A percentile compares a stretch with the other conserved stretches of the same genome.
Evolutionary conservation across 306 rosid genomes (phyloP).

Genomic region (Abrus precatorius): DNA sequence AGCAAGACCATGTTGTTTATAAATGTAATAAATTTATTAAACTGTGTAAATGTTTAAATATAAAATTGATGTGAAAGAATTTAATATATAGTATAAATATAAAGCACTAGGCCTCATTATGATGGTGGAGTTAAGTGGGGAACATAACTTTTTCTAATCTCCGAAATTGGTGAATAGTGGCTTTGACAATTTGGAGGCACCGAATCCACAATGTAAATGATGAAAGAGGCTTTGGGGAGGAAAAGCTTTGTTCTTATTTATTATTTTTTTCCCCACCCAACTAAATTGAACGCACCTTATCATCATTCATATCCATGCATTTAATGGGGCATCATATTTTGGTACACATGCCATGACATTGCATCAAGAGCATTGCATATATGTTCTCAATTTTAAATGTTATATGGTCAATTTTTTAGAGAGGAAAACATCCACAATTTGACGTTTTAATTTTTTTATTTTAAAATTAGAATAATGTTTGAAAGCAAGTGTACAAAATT

Average conservation of each 20-base stretch:
- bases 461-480: no score
- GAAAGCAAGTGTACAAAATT: no score
- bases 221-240: slow-evolving; percentile 47
- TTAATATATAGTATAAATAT: neutral
- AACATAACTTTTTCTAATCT: slow-evolving; percentile 64
- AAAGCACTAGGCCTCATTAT: slow-evolving; percentile 50
- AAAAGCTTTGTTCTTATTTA: slow-evolving; percentile 51
- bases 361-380: no score
- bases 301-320: slow-evolving; percentile 45
- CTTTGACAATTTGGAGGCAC: slow-evolving; percentile 61
- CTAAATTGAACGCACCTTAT: slow-evolving; percentile 52
- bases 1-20: neutral
- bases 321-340: slow-evolving; percentile 46
- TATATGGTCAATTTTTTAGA: no score
- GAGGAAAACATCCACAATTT: no score
- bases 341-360: slow-evolving; percentile 45
- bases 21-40: no score
- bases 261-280: slow-evolving; percentile 47
- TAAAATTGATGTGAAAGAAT: no score
- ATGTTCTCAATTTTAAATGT: no score
- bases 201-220: slow-evolving; percentile 62
- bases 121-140: slow-evolving; percentile 64
- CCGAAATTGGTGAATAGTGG: slow-evolving; percentile 64
- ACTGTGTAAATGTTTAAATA: no score
- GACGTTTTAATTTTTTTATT: no score